Base-by-base conservation (phyloP, 169 alveolate species). In the Nephromyces sp. region DNA sequence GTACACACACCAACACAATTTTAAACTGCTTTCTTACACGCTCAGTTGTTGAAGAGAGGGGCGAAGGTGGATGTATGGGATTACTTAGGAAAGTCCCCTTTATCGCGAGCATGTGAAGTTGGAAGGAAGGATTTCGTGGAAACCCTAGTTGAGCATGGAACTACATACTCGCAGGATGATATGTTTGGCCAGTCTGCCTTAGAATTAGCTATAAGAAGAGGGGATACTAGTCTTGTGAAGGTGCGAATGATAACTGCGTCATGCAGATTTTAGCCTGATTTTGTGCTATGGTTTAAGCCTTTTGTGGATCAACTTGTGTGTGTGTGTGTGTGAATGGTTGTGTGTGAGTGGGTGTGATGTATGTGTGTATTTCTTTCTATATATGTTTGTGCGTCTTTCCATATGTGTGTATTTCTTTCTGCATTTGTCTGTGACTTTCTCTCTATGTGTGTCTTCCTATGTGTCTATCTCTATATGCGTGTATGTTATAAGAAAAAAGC, bases 21-120 rank as follows among this genome's bases (percentile, higher is more conserved):
- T 65, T 27, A 15, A 27, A 30, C 31, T 27, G 43, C 25, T 70
- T 51, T 21, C 30, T 33, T 0, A 6, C 1, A 6, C 32, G 15
- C 28, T 62, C 75, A 68, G 76, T 81, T 89, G 64, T 66, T 89
- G 22, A 82, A 79, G 62, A 73, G 92, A 43, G 94, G 94, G 6
- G 95, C 95, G 25, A 79, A 89, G 64, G 78, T 89, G 27, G 91
- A 86, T 69, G 81, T 87, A 1, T 87, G 93, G 84, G 93, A 89
- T 78, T 82, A 86, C 68, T 63, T 89, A 71, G 92, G 92, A 24
- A 87, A 88, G 63, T 86, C 92, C 0, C 95, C 95, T 51, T 72
- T 89, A 27, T 82, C 80, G 28, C 83, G 74, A 33, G 92, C 94
- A 6, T 89, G 94, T 61, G 94, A 89, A 72, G 72, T 82, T 70